Evolutionary conservation across 805 yeast genomes (phyloP), one percentile per base, ranked within the genome.

Genomic region (Candida dendrica): DNA sequence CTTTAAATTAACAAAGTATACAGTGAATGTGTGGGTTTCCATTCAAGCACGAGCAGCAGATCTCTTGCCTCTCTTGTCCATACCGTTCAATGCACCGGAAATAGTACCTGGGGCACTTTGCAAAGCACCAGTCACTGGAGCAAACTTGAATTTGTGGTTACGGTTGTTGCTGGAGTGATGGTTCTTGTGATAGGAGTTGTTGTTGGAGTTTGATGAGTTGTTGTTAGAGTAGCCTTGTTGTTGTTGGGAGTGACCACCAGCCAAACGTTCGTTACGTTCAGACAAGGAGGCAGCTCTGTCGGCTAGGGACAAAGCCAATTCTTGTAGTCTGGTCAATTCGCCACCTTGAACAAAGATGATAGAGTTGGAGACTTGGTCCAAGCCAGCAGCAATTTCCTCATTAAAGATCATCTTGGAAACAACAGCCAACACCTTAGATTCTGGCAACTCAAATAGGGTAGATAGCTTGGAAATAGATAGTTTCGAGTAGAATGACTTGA

Each of bases 221-320:
- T 46, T 43, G 30, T 51, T 47, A 16, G 49, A 42, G n/a, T 51
- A 41, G 38, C 51, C 52, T 48, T 58, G 62, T 34, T 53, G 57
- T 39, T 54, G 60, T 34, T 64, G 80, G 62, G 76, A 81, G 36
- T 90, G 93, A 52, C 87, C 85, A 37, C 84, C 75, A 41, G 86
- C 84, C 41, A 87, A 74, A 62, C 87, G 80, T 64, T 87, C 95
- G 61, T 86, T 87, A 69, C 86, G 79, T 63, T 88, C 96, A 42
- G 84, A 76, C 51, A 88, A 73, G 55, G 81, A 79, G 43, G 74
- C 75, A 40, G 85, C 82, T 72, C 83, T 84, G 47, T 88, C 96
- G 48, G 87, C 84, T 67, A 93, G 73, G 37, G 82, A 77, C 48
- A 88, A 70, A 17, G 96, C 95, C 57, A 91, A 74, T 61, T 84